Conservation (phyloP, 768 basidiomycete genomes). For the Dacryopinax primogenitus region DNA sequence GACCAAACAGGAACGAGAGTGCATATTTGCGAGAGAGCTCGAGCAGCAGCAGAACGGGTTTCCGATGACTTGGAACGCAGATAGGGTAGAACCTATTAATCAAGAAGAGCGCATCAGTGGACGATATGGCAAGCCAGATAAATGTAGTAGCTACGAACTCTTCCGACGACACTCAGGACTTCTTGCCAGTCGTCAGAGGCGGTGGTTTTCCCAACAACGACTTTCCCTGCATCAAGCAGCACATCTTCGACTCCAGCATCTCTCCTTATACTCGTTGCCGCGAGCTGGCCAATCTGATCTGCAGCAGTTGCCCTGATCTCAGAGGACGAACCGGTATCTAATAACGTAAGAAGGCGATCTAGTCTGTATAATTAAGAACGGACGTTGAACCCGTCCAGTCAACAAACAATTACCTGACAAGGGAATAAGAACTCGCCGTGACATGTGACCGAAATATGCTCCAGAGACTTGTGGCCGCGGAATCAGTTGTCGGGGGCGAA, state of each 20-base stretch:
- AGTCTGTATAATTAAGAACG: constrained; percentile 40
- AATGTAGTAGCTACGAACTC: constrained; percentile 38
- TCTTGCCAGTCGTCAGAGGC: constrained; percentile 66
- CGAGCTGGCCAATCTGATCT: constrained; percentile 86
- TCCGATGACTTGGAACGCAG: constrained; percentile 87
- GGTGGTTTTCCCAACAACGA: constrained; percentile 42
- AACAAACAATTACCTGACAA: too few species aligned
- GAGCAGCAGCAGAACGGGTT: constrained; percentile 77
- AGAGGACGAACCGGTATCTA: constrained; percentile 86
- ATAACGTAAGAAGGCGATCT: constrained; percentile 88
- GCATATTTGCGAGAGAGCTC: constrained; percentile 79
- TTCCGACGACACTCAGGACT: constrained; percentile 77
- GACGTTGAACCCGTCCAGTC: too few species aligned
- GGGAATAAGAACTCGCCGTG: background rate
- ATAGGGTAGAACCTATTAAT: constrained; percentile 67
- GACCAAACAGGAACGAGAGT: constrained; percentile 69
- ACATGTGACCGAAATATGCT: constrained; percentile 7
- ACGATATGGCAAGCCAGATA: background rate
- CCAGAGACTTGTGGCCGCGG: background rate
- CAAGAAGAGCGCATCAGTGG: background rate
- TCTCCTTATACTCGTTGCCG: constrained; percentile 68
- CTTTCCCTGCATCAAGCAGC: constrained; percentile 35
- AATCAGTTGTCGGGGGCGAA: background rate
- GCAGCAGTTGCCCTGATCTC: constrained; percentile 91
- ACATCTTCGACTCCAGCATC: constrained; percentile 65